Evolutionary conservation across 805 yeast species (phyloP).

Genomic region (Candida berthetii): DNA sequence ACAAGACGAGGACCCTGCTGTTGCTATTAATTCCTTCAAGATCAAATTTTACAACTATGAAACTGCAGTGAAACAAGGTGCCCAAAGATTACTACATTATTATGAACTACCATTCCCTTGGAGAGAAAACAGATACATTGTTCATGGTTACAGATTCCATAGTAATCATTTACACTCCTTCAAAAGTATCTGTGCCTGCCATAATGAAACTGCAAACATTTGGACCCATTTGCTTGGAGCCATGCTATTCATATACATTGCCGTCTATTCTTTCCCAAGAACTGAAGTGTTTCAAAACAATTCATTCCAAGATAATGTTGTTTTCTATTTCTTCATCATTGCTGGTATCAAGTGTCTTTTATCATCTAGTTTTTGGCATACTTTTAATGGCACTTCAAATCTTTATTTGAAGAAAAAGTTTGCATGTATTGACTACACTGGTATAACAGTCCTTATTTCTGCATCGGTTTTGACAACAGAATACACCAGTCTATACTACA

Average conservation of each 20-base stretch:
- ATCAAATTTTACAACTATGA: constrained; percentile 41
- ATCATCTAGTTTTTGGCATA: constrained; percentile 87
- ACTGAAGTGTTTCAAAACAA: constrained; percentile 42
- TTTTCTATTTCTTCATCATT: constrained; percentile 56
- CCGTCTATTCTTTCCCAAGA: constrained; percentile 56
- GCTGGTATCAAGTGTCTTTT: constrained; percentile 74
- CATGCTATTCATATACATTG: constrained; percentile 46
- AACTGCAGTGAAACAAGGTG: constrained; percentile 36
- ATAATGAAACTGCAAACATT: constrained; percentile 87
- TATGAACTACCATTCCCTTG: constrained; percentile 88
- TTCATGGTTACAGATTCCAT: constrained; percentile 82
- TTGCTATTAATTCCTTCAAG: constrained; percentile 17
- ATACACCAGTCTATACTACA: constrained; percentile 66
- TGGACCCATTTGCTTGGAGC: constrained; percentile 89
- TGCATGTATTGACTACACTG: constrained; percentile 94
- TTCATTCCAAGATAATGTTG: constrained; percentile 34
- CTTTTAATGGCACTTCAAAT: constrained; percentile 74
- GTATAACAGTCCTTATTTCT: constrained; percentile 84
- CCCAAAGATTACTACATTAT: constrained; percentile 53
- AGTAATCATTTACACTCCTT: constrained; percentile 54
- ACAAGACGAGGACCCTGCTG: constrained; percentile 10
- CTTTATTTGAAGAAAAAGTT: constrained; percentile 58
- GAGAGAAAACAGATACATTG: constrained; percentile 86
- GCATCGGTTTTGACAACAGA: constrained; percentile 86
- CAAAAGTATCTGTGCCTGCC: constrained; percentile 52